phyloP scores from a whole-genome alignment of 352 stramenopile species.

The Phytophthora pinifolia region DNA sequence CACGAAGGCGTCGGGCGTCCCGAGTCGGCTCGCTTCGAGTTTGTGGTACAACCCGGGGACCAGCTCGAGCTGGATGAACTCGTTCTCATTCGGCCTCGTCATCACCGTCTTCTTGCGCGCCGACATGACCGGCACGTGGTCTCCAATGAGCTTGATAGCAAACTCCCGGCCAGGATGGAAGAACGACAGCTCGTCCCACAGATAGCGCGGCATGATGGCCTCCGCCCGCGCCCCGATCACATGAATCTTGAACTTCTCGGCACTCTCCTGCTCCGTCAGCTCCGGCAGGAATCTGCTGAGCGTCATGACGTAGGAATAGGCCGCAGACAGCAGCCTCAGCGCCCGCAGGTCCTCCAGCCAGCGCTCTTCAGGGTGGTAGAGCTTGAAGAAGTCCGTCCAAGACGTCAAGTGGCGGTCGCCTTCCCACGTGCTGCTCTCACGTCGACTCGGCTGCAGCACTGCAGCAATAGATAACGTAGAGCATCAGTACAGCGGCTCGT shows the following conservation, averaged over 20 bases:
- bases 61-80: conserved; percentile 39
- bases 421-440: conserved; percentile 18
- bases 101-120: conserved; percentile 21
- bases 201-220: conserved; percentile 68
- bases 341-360: conserved; percentile 38
- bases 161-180: conserved; percentile 38
- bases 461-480: conserved; percentile 1
- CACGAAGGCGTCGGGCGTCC: conserved; percentile 52
- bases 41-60: conserved; percentile 61
- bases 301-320: conserved; percentile 74
- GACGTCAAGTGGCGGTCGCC: conserved; percentile 18
- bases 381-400: conserved; percentile 50
- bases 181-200: conserved; percentile 64
- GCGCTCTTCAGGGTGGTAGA: conserved; percentile 33
- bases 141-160: conserved; percentile 59
- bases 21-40: conserved; percentile 20
- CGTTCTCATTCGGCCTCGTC: conserved; percentile 11
- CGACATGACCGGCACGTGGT: conserved; percentile 55
- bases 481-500: background rate
- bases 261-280: conserved; percentile 11
- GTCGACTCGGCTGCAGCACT: conserved; percentile 37
- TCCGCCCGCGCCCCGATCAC: conserved; percentile 71
- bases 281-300: conserved; percentile 45
- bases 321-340: conserved; percentile 57
- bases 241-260: conserved; percentile 35